Evolutionary conservation across 495 filamentous ascomycete species (phyloP).

Genomic region (Penicillium riverlandense): DNA sequence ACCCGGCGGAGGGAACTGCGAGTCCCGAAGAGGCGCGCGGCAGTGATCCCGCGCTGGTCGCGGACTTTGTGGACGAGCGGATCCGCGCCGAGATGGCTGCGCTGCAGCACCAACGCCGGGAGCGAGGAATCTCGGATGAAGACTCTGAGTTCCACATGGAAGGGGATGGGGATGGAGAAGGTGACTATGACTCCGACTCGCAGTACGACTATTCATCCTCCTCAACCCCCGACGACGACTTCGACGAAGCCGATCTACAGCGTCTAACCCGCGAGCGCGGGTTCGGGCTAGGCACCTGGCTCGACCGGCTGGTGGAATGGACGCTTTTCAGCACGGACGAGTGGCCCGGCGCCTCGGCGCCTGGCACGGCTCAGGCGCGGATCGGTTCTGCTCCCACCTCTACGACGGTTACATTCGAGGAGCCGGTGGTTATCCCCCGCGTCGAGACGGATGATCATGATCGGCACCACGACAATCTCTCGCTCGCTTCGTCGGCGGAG

Average conservation of each 20-base stretch:
- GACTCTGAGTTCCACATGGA: constrained; percentile 6
- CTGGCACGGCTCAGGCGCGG: constrained; percentile 1
- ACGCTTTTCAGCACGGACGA: constrained; percentile 71
- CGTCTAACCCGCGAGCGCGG: constrained; percentile 46
- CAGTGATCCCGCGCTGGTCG: constrained; percentile 10
- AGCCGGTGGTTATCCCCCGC: neutral
- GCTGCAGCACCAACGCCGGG: constrained; percentile 18
- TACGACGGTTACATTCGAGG: constrained; percentile 28
- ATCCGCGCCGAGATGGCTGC: constrained; percentile 37
- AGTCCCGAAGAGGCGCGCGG: constrained; percentile 10
- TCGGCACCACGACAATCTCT: constrained; percentile 5
- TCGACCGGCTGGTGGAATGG: constrained; percentile 69
- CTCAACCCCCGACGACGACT: constrained; percentile 21
- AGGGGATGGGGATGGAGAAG: constrained; percentile 2
- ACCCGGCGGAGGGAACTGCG: constrained; percentile 2
- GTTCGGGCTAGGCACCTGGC: constrained; percentile 65
- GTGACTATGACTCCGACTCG: constrained; percentile 12
- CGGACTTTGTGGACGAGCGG: constrained; percentile 38
- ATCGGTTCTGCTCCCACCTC: constrained; percentile 47
- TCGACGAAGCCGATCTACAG: constrained; percentile 39
- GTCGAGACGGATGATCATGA: neutral
- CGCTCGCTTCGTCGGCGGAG: constrained; percentile 7
- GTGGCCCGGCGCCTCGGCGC: constrained; percentile 18
- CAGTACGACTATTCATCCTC: constrained; percentile 14
- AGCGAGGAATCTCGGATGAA: constrained; percentile 5